These are phyloP conservation scores for Starmerella scarabaei DNA, from an alignment of 805 yeast genomes.

Conservation along the genomic window DNA sequence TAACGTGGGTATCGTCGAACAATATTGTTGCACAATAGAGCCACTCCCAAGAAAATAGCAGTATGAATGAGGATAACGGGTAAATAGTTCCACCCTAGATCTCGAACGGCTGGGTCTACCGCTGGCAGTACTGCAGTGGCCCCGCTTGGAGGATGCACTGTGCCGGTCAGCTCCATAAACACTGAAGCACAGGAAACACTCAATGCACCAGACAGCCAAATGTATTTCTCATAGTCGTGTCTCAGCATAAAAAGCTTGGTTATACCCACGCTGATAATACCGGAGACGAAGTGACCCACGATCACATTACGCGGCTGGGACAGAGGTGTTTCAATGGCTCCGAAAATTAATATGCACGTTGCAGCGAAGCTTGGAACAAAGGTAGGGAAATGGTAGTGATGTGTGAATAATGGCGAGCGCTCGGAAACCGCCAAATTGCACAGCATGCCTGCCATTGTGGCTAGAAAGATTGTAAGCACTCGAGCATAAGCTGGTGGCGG, in stretches of 20 bases:
- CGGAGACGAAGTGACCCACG: slow-evolving; percentile 42
- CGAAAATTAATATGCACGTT: slow-evolving; percentile 45
- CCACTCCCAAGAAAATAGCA: slow-evolving; percentile 37
- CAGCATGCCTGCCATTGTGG: slow-evolving; percentile 24
- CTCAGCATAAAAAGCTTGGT: slow-evolving; percentile 41
- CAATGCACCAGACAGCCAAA: slow-evolving; percentile 47
- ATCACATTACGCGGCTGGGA: slow-evolving; percentile 53
- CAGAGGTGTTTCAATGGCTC: slow-evolving; percentile 42
- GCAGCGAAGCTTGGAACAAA: slow-evolving; percentile 39
- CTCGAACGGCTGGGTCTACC: slow-evolving; percentile 34
- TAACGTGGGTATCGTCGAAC: slow-evolving; percentile 41
- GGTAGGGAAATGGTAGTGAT: slow-evolving; percentile 18
- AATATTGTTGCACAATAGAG: slow-evolving; percentile 43
- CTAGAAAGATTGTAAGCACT: slow-evolving; percentile 16
- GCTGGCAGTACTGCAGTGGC: slow-evolving; percentile 52
- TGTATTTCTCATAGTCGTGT: slow-evolving; percentile 33
- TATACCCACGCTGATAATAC: slow-evolving; percentile 43
- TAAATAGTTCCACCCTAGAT: slow-evolving; percentile 54
- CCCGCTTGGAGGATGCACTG: slow-evolving; percentile 63
- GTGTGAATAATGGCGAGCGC: slow-evolving; percentile 21
- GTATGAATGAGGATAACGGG: slow-evolving; percentile 42
- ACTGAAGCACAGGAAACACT: slow-evolving; percentile 44
- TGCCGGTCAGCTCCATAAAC: slow-evolving; percentile 39
- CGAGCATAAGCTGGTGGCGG: slow-evolving; percentile 7
- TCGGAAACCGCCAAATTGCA: slow-evolving; percentile 19